Evolutionary conservation across 2,329 filamentous ascomycete genomes (phyloP).

Genomic region (Pseudofabraea citricarpa): DNA sequence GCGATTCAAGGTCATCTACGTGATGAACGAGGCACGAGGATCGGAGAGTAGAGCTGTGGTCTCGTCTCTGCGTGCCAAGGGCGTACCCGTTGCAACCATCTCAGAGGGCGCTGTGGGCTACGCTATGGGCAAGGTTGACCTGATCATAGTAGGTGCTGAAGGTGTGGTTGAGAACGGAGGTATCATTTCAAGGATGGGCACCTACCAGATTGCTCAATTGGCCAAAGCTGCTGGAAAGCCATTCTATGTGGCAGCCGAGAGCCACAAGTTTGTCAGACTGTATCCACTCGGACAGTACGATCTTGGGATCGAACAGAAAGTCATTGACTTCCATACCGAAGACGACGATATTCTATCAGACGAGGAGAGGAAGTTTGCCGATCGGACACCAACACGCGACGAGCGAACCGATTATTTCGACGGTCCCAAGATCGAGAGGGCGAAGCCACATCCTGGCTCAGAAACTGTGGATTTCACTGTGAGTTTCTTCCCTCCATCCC

Average conservation of each 20-base stretch:
- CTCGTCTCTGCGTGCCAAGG: constrained; percentile 62
- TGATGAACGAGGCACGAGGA: constrained; percentile 50
- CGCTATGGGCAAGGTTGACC: constrained; percentile 68
- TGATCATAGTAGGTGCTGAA: constrained; percentile 67
- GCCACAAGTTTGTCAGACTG: constrained; percentile 91
- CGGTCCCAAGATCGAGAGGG: constrained; percentile 7
- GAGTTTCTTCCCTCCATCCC: constrained; percentile 29
- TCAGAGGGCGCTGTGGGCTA: constrained; percentile 73
- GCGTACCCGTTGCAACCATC: constrained; percentile 80
- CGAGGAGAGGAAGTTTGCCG: constrained; percentile 16
- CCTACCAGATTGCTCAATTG: constrained; percentile 78
- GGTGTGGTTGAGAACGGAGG: constrained; percentile 93
- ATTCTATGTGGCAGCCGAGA: constrained; percentile 90
- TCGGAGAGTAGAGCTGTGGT: constrained; percentile 69
- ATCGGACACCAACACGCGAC: constrained; percentile 14
- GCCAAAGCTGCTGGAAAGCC: constrained; percentile 63
- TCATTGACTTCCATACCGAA: constrained; percentile 67
- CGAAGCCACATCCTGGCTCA: constrained; percentile 27
- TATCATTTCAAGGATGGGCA: constrained; percentile 82
- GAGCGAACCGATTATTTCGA: constrained; percentile 23
- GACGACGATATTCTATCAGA: constrained; percentile 40
- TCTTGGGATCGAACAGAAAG: constrained; percentile 71
- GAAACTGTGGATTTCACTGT: constrained; percentile 67
- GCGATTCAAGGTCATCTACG: constrained; percentile 80
- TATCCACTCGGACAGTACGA: constrained; percentile 80